Percentiles rank a stretch among this genome's conserved stretches.
phyloP scores from a whole-genome alignment of 306 rosid genomes.

The Gillenia trifoliata region DNA sequence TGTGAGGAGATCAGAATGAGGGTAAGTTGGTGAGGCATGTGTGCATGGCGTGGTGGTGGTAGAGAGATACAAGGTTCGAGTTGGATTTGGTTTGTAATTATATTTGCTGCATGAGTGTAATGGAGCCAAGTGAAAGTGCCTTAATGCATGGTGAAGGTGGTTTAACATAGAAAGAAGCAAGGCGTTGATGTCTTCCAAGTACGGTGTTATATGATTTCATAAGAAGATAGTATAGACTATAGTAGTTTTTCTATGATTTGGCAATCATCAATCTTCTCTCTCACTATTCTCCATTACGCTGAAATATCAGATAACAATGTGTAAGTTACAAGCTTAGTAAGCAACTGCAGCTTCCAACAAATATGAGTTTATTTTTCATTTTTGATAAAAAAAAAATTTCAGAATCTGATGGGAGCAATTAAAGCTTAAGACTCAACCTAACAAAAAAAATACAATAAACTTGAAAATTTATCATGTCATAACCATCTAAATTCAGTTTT shows the following conservation, averaged over 20 bases:
- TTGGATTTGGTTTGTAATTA: not conserved
- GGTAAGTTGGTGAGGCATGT: conserved; percentile 5
- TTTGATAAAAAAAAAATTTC: no score
- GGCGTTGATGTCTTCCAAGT: not conserved
- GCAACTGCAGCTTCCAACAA: not conserved
- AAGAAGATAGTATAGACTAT: not conserved
- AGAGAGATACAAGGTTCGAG: not conserved
- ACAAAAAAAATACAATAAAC: not conserved
- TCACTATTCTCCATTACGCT: not conserved
- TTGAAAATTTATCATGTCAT: no score
- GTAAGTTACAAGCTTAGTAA: not conserved
- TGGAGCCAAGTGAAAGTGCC: conserved; percentile 15
- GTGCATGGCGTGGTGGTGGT: not conserved
- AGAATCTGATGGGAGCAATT: not conserved
- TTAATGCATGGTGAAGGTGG: conserved; percentile 24
- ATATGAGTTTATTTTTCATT: not conserved
- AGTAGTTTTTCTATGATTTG: not conserved
- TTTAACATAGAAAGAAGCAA: conserved; percentile 24
- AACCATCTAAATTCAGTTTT: not conserved
- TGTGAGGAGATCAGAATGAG: conserved; percentile 42
- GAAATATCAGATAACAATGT: not conserved
- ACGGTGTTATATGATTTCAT: not conserved
- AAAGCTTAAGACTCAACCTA: conserved; percentile 10
- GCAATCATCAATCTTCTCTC: not conserved
- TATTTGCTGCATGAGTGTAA: not conserved